Conservation (phyloP, 2,329 filamentous ascomycete genomes). For the Colletotrichum sp. region DNA sequence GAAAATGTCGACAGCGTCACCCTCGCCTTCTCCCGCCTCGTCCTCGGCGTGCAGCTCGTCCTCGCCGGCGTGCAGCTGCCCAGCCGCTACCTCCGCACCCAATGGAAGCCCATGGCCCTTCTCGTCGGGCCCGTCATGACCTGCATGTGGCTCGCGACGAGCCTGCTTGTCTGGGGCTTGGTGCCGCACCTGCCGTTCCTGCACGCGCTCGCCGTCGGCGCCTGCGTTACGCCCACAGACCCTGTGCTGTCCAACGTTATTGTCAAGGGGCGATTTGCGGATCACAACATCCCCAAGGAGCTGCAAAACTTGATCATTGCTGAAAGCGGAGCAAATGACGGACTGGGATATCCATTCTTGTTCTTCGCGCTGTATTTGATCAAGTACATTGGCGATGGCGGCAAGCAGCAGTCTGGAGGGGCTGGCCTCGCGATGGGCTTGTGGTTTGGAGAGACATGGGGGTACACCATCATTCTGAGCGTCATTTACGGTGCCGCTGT, state of each 20-base stretch:
- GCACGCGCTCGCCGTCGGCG: slow-evolving; percentile 79
- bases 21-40: slow-evolving; percentile 83
- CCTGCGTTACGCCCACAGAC: slow-evolving; percentile 92
- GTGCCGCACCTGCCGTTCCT: slow-evolving; percentile 76
- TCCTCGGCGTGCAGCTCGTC: slow-evolving; percentile 89
- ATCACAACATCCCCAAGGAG: slow-evolving; percentile 83
- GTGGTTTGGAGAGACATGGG: slow-evolving; percentile 88
- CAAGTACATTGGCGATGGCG: slow-evolving; percentile 71
- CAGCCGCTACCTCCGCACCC: slow-evolving; percentile 76
- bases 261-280: slow-evolving; percentile 91
- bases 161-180: slow-evolving; percentile 77
- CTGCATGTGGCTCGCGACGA: slow-evolving; percentile 85
- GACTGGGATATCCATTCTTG: slow-evolving; percentile 86
- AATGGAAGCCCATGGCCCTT: slow-evolving; percentile 78
- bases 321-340: slow-evolving; percentile 90
- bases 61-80: slow-evolving; percentile 88
- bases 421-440: slow-evolving; percentile 71
- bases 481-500: slow-evolving; percentile 77
- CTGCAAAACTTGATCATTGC: slow-evolving; percentile 82
- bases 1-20: slow-evolving; percentile 73
- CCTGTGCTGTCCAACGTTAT: slow-evolving; percentile 88
- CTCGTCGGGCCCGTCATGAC: slow-evolving; percentile 86
- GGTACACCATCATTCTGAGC: slow-evolving; percentile 81
- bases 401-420: slow-evolving; percentile 60
- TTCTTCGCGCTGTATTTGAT: slow-evolving; percentile 86